phyloP scores from a whole-genome alignment of 306 rosid genomes.

The Geum urbanum region DNA sequence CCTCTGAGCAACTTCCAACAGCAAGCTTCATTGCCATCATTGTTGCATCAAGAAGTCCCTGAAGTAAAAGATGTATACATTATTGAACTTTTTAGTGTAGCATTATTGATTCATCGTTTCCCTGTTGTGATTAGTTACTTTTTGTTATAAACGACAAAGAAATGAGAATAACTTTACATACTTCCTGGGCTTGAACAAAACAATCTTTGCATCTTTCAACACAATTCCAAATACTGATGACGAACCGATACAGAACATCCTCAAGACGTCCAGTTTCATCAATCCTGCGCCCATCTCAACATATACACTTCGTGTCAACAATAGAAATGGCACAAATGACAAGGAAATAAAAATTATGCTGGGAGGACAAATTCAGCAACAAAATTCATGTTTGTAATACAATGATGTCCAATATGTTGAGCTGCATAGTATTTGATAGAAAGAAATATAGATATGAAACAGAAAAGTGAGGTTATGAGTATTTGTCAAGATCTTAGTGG shows the following conservation, averaged over 20 bases:
- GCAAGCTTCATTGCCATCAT: constrained; percentile 66
- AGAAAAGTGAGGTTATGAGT: not conserved
- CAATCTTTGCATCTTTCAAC: constrained; percentile 43
- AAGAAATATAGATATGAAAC: not conserved
- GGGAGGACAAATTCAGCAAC: not conserved
- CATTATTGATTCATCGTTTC: constrained; percentile 1
- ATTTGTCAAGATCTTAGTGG: not conserved
- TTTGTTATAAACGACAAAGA: not conserved
- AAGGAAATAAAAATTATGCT: not conserved
- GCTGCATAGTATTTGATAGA: not conserved
- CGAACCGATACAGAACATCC: constrained; percentile 56
- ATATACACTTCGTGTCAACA: constrained; percentile 28
- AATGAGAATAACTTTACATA: constrained; percentile 31
- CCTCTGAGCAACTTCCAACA: constrained; percentile 60
- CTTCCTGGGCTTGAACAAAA: constrained; percentile 44
- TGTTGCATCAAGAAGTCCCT: constrained; percentile 75
- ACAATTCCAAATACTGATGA: constrained; percentile 58
- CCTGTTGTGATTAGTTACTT: constrained; percentile 9
- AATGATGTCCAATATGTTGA: no score
- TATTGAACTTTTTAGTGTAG: constrained; percentile 17
- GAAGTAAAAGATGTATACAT: constrained; percentile 34
- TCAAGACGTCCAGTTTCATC: constrained; percentile 54
- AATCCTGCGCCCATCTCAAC: constrained; percentile 51
- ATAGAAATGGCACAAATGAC: constrained; percentile 8
- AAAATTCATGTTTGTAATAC: not conserved